Base-by-base conservation (phyloP, 345 rosid genomes). In the Eucalyptus erythrocorys region DNA sequence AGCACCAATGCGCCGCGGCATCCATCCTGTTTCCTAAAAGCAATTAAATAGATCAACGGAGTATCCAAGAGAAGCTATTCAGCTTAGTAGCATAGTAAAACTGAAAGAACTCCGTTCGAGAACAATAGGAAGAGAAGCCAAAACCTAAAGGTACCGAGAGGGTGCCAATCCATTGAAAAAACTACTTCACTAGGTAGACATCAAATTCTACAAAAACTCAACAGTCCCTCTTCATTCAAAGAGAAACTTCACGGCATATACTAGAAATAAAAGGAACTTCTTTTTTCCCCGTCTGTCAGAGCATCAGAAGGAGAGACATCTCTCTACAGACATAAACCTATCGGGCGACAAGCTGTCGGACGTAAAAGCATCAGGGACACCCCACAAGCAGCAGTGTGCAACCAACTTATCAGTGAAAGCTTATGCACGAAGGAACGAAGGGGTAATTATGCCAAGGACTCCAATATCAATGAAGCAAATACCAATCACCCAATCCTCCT, bases 21-120 rank as follows among this genome's bases (percentile, higher is more conserved):
- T 89, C 99, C 99, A 97, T 90, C 99, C 99, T 87, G 98, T 97
- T 92, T 96, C 97, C 99, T 96, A 94, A 48, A 95, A 90, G 81
- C 50, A 89, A 50, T 87, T 86, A 32, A 88, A 16, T 5, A 37
- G 27, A 76, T 76, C 82, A 76, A 37, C 2, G 0, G 47, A 10
- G 47, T 5, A 76, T 37, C 42, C 45, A 37, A 43, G 15, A 37
- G 82, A 76, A 37, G 47, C 47, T 10, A 21, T 37, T 76, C 27
- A 76, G 27, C 47, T 19, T 37, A 37, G 14, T 37, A 76, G 82
- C 27, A 19, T 10, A 76, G 8, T 76, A 37, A 76, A 7, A 76
- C 82, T 19, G 15, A 10, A 40, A 76, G 82, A 76, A 71, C 24
- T 71, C 81, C 6, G 4, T 37, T 21, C 9, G 19, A 26, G 2